Evolutionary conservation across 2,329 filamentous ascomycete species (phyloP).

Genomic region (Botryosphaeria dothidea): DNA sequence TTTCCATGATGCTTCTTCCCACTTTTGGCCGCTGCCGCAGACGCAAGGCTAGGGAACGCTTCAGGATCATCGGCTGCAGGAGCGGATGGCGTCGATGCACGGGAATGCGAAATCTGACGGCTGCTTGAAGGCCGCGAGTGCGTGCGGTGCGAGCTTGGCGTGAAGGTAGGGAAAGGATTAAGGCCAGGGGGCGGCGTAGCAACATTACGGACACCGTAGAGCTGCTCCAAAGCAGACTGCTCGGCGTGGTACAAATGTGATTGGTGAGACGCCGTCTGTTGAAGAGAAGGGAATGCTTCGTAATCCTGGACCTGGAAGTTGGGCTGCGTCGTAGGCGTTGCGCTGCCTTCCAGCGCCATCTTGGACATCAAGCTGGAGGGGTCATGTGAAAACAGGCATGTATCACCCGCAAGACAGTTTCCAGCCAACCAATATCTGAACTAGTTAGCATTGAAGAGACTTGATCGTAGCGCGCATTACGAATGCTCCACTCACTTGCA

Average conservation of each 20-base stretch:
- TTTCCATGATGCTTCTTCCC: slow-evolving; percentile 94
- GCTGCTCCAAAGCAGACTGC: slow-evolving; percentile 43
- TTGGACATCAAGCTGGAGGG: slow-evolving; percentile 83
- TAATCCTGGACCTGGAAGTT: slow-evolving; percentile 81
- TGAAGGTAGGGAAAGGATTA: slow-evolving; percentile 62
- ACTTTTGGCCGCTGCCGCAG: slow-evolving; percentile 68
- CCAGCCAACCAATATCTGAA: slow-evolving; percentile 91
- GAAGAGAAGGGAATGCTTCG: slow-evolving; percentile 79
- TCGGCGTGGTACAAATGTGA: slow-evolving; percentile 42
- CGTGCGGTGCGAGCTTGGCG: slow-evolving; percentile 60
- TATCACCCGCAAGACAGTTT: slow-evolving; percentile 89
- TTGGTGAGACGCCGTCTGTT: slow-evolving; percentile 47
- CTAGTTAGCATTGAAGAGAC: slow-evolving; percentile 7
- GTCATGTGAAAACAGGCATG: slow-evolving; percentile 96
- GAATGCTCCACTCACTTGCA: slow-evolving; percentile 77
- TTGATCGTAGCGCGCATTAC: background rate
- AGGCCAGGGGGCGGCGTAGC: slow-evolving; percentile 69
- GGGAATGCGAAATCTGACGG: slow-evolving; percentile 58
- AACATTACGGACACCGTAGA: slow-evolving; percentile 39
- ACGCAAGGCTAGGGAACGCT: slow-evolving; percentile 87
- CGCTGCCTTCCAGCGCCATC: slow-evolving; percentile 70
- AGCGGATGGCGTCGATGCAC: slow-evolving; percentile 63
- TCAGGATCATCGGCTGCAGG: slow-evolving; percentile 90
- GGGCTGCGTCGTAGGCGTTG: slow-evolving; percentile 64
- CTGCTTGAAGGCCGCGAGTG: slow-evolving; percentile 84